A percentile compares a stretch with the other conserved stretches of the same genome.
phyloP scores from a whole-genome alignment of 192 early-diverging fungal genomes.

The Backusella parvicylindrica region DNA sequence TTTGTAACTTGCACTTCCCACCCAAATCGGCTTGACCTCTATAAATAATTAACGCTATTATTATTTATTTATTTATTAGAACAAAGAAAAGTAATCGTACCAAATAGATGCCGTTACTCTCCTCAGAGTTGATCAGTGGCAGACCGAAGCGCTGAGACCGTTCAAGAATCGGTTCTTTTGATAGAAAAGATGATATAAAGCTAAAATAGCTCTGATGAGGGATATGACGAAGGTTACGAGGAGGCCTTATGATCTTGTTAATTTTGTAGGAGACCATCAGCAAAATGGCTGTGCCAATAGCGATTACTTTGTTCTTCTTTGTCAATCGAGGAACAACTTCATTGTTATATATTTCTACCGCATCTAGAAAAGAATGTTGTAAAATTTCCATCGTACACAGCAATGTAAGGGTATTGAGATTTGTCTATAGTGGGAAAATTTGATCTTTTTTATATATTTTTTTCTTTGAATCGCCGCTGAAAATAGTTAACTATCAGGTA shows the following conservation, averaged over 20 bases:
- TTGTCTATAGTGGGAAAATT: not conserved
- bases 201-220: not conserved
- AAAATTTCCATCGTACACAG: not conserved
- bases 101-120: not conserved
- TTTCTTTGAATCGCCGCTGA: not conserved
- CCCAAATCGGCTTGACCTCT: not conserved
- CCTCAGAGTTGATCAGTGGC: not conserved
- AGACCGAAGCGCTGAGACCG: not conserved
- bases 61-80: not conserved
- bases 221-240: not conserved
- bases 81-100: not conserved
- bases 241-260: not conserved
- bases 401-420: not conserved
- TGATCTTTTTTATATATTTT: not conserved
- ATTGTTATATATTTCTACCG: not conserved
- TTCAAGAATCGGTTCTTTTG: not conserved
- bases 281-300: not conserved
- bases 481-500: not conserved
- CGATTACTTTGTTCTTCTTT: not conserved
- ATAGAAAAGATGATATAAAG: not conserved
- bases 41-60: not conserved
- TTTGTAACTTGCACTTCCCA: not conserved
- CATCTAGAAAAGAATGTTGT: not conserved
- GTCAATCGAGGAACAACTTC: not conserved
- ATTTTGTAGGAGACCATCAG: not conserved